These are phyloP conservation scores for Fusarium pilosicola DNA, from an alignment of 2,329 filamentous ascomycete species.

Conservation along the genomic window DNA sequence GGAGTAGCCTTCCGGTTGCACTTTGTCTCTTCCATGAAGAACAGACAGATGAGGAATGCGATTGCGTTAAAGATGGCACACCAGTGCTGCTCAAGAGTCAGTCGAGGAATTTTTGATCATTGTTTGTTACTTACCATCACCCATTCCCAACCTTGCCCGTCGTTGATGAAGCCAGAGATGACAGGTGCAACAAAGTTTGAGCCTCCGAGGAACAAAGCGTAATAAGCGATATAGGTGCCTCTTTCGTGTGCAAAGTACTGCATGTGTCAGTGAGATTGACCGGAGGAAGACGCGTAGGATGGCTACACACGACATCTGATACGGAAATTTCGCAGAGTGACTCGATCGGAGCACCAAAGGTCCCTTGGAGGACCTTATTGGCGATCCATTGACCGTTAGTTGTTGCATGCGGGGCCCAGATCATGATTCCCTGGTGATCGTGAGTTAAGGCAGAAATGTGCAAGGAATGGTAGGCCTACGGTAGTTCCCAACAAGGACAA, in stretches of 20 bases:
- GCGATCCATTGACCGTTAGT: not conserved
- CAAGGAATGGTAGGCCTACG: not conserved
- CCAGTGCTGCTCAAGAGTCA: not conserved
- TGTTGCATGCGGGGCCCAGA: not conserved
- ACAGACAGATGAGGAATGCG: not conserved
- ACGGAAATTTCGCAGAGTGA: not conserved
- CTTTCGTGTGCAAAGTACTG: not conserved
- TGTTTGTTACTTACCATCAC: not conserved
- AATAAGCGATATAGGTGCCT: not conserved
- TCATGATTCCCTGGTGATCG: not conserved
- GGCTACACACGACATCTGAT: not conserved
- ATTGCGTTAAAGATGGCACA: not conserved
- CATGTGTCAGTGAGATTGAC: too few species aligned
- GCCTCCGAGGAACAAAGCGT: not conserved
- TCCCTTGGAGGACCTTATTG: not conserved
- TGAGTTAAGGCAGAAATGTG: too few species aligned
- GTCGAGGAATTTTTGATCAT: fast-evolving
- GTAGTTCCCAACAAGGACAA: not conserved
- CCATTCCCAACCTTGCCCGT: not conserved
- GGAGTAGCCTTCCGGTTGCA: not conserved
- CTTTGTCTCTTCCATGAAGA: not conserved
- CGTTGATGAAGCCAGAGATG: not conserved
- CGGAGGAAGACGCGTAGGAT: too few species aligned
- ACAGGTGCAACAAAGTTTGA: not conserved
- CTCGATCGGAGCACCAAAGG: not conserved